Evolutionary conservation across 352 stramenopile genomes (phyloP), one percentile per base, ranked within the genome.

Genomic region (Pythium folliculosum): DNA sequence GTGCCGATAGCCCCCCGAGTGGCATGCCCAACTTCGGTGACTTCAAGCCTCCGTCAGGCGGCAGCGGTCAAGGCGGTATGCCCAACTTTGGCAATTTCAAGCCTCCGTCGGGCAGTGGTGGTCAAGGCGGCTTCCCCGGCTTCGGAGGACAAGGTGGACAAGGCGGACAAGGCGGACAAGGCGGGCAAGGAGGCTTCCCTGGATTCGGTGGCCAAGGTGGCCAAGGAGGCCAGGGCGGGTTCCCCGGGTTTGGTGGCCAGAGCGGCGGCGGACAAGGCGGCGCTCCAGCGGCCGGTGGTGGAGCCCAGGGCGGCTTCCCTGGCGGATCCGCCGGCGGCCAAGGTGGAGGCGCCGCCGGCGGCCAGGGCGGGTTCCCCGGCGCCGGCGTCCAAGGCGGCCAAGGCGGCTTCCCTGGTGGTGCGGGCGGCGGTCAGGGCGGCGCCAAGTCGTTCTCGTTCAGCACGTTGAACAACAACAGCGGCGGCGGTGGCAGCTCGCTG

Each of bases 381-480:
- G 32, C 32, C 32, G 32, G 32, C 32, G 32, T 5, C 9, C 32
- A 37, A 9, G 50, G 50, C 9, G 50, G 50, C 17, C 50, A 56
- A 23, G 50, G 25, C 50, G 30, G 37, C n/a, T 19, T 10, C 35
- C 30, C 52, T 9, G 52, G 32, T 12, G 52, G 32, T 12, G 52
- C 23, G 21, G 49, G 5, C 23, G 6, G 23, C 25, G 25, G 56
- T n/a, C n/a, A n/a, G n/a, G n/a, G n/a, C 25, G 47, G 59, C 2
- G 44, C 30, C 32, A 56, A 60, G 37, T 60, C 60, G 60, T 67
- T 53, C 37, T 58, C 47, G 38, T 67, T 67, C 38, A 12, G 40
- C 37, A 47, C 27, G 25, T 44, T 63, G 21, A 47, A 55, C 57
- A 37, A 44, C 23, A 63, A 63, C 57, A 37, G 30, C 27, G 48